Evolutionary conservation across 352 stramenopile species (phyloP), one percentile per base, ranked within the genome.

Genomic region (Pythium vanterpoolii): DNA sequence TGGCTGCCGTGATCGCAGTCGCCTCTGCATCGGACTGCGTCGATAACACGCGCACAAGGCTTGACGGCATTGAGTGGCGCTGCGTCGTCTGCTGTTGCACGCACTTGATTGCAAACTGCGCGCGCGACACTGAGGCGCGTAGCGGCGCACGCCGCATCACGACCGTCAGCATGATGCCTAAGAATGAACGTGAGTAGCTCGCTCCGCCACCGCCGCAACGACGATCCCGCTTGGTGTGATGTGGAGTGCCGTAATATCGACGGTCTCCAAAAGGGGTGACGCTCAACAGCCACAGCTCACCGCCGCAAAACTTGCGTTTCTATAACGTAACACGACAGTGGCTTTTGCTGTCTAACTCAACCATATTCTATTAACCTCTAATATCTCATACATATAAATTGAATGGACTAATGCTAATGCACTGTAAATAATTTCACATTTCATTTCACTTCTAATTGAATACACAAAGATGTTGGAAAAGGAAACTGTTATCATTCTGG

Each of bases 41-140:
- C 43, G 79, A 91, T 42, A 87, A 63, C 53, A 87, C 68, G 51
- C 82, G 79, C 49, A 81, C 69, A 50, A 81, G 48, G 43, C 60
- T 69, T 5, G 45, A 21, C 7, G 44, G 44, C 44, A 50, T 18
- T 4, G 60, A 39, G 46, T 24, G 36, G 21, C 49, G 50, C 23
- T 66, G 49, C 50, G 44, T 24, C 30, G 43, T 51, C 53, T 59
- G 54, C 21, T 64, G 26, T 21, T 11, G 23, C 52, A 50, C 19
- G 28, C 38, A 42, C 34, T 42, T 42, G 34, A 18, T 18, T 21
- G 34, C 34, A 42, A 42, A 42, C 34, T 13, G 16, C 36, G 48
- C 23, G 34, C 24, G 40, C n/a, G 40, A 11, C 13, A 24, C 26
- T 16, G 24, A 10, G 36, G 36, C 36, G 23, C 5, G n/a, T 26